These are phyloP conservation scores for Pleoardoris graminearum DNA, from an alignment of 2,329 filamentous ascomycete species.

Conservation along the genomic window DNA sequence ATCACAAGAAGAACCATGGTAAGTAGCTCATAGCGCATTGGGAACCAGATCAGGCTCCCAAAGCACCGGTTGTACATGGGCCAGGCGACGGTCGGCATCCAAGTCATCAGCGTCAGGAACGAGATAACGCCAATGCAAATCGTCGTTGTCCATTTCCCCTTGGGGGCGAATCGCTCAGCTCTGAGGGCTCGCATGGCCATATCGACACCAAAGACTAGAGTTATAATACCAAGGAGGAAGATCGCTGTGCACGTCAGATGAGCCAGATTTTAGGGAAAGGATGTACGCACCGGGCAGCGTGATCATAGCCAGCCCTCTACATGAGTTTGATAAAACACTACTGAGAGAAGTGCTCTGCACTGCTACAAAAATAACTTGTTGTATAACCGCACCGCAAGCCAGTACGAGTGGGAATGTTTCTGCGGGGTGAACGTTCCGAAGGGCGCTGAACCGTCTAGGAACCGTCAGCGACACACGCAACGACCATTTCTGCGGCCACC, in stretches of 20 bases:
- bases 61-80: constrained; percentile 65
- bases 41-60: constrained; percentile 69
- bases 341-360: constrained; percentile 45
- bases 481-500: constrained; percentile 10
- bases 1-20: constrained; percentile 59
- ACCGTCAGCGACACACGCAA: constrained; percentile 17
- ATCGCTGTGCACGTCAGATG: constrained; percentile 55
- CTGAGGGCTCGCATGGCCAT: constrained; percentile 60
- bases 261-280: neutral
- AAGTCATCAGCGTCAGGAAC: constrained; percentile 59
- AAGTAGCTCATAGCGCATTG: constrained; percentile 62
- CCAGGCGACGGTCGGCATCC: constrained; percentile 61
- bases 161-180: constrained; percentile 59
- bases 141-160: constrained; percentile 62
- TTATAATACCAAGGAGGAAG: constrained; percentile 68
- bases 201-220: constrained; percentile 68
- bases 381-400: constrained; percentile 42
- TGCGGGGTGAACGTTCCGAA: constrained; percentile 45
- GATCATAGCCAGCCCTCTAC: constrained; percentile 42
- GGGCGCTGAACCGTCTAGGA: constrained; percentile 39
- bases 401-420: constrained; percentile 48
- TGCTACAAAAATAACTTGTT: constrained; percentile 44
- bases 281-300: constrained; percentile 44
- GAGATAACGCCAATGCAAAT: constrained; percentile 60
- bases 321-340: constrained; percentile 43